Percentiles rank a stretch among this genome's conserved stretches.
Evolutionary conservation across 257 asterid genomes (phyloP).

Genomic region (Eucommia ulmoides): DNA sequence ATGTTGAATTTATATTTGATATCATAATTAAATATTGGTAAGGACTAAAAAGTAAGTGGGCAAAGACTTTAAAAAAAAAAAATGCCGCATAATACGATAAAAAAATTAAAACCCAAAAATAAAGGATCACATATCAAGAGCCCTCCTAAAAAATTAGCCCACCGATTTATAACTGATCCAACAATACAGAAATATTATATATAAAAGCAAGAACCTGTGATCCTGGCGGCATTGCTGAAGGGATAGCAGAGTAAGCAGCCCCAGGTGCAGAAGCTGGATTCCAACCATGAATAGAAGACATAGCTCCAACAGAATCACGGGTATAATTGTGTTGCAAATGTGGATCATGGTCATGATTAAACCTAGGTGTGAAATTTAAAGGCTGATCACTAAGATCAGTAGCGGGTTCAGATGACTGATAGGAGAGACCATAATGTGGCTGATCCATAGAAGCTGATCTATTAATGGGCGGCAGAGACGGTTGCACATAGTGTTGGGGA

Average conservation of each 20-base stretch:
- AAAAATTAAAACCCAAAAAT: constrained; percentile 16
- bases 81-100: too few relatives aligned
- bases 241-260: constrained; percentile 38
- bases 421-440: constrained; percentile 26
- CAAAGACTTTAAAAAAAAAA: too few relatives aligned
- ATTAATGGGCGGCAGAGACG: constrained; percentile 25
- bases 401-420: constrained; percentile 29
- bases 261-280: constrained; percentile 49
- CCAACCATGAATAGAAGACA: constrained; percentile 59
- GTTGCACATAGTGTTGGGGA: constrained; percentile 42
- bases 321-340: constrained; percentile 34
- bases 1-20: too few relatives aligned
- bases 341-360: constrained; percentile 33
- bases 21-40: too few relatives aligned
- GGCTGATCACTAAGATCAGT: constrained; percentile 53
- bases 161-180: too few relatives aligned
- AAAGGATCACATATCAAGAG: constrained; percentile 7
- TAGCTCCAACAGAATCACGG: constrained; percentile 35
- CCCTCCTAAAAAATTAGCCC: too few relatives aligned
- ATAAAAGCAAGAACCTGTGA: constrained; percentile 43
- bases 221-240: constrained; percentile 39
- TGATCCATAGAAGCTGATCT: constrained; percentile 43
- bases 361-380: constrained; percentile 51
- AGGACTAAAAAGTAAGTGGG: too few relatives aligned
- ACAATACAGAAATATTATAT: constrained; percentile 7